These are phyloP conservation scores for Cystofilobasidium macerans DNA, from an alignment of 768 basidiomycete genomes.

Conservation along the genomic window DNA sequence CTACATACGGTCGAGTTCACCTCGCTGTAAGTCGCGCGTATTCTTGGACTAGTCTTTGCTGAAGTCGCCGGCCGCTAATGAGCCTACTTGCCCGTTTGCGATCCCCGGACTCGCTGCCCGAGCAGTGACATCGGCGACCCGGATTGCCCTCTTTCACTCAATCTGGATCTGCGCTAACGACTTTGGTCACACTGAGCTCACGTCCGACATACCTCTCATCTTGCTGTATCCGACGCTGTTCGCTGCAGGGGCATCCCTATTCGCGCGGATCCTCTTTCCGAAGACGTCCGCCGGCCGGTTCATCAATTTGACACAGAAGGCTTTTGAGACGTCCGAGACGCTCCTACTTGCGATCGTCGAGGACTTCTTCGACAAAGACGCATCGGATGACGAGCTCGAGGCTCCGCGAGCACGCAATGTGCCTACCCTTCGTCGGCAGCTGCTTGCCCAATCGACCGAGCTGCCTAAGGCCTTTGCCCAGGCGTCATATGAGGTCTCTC, in stretches of 20 bases:
- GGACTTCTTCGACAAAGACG: conserved; percentile 7
- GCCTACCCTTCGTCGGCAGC: neutral
- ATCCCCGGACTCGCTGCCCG: too few species aligned
- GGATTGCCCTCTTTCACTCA: conserved; percentile 22
- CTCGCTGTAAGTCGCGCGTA: neutral
- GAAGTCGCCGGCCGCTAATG: too few species aligned
- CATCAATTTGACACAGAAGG: conserved; percentile 8
- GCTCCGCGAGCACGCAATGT: neutral
- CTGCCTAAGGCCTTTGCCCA: neutral
- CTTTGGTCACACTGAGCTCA: conserved; percentile 5
- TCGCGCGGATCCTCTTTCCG: conserved; percentile 21
- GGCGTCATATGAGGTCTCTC: conserved; percentile 14
- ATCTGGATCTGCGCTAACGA: conserved; percentile 17
- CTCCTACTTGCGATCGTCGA: conserved; percentile 22
- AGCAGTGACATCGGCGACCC: conserved; percentile 6
- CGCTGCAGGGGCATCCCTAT: neutral
- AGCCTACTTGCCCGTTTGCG: too few species aligned
- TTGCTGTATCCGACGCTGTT: conserved; percentile 23
- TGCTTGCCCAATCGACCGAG: conserved; percentile 12
- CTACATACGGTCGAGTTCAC: neutral
- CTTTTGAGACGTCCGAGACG: conserved; percentile 23
- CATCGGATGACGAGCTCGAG: neutral
- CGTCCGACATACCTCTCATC: conserved; percentile 12
- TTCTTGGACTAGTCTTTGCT: neutral
- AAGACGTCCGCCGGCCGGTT: conserved; percentile 17